Evolutionary conservation across 1,284 basidiomycete species (phyloP).

Genomic region (Austroboletus novae-zelandiae): DNA sequence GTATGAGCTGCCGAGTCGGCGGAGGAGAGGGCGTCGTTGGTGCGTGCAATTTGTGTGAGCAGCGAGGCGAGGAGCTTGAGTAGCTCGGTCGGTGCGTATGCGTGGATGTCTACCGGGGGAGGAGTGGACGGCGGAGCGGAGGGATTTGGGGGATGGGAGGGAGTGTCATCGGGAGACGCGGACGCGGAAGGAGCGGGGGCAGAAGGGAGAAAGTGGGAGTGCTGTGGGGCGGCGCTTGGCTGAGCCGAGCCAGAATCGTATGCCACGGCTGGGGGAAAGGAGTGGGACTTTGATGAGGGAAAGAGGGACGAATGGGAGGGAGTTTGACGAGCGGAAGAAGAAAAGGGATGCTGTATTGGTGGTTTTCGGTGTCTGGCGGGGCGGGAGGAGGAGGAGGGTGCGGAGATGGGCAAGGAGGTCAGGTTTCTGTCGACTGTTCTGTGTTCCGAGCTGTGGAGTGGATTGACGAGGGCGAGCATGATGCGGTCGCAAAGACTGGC

Average conservation of each 20-base stretch:
- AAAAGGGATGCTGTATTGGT: slow-evolving; percentile 3
- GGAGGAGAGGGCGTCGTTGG: slow-evolving; percentile 65
- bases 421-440: slow-evolving; percentile 28
- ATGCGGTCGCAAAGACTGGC: slow-evolving; percentile 11
- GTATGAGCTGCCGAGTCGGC: slow-evolving; percentile 24
- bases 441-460: slow-evolving; percentile 29
- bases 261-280: slow-evolving; percentile 23
- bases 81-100: slow-evolving; percentile 68
- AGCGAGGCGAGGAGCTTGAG: slow-evolving; percentile 87
- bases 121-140: slow-evolving; percentile 1
- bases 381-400: slow-evolving; percentile 20
- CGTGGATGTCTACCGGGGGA: slow-evolving; percentile 54
- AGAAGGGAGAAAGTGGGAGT: slow-evolving; percentile 4
- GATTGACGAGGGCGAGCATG: slow-evolving; percentile 44
- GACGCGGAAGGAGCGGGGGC: neutral
- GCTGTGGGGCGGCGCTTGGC: slow-evolving; percentile 16
- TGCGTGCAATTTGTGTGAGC: slow-evolving; percentile 87
- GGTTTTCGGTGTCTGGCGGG: slow-evolving; percentile 25
- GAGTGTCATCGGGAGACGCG: slow-evolving; percentile 14
- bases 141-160: slow-evolving; percentile 7
- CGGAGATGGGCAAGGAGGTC: slow-evolving; percentile 17
- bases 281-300: slow-evolving; percentile 14
- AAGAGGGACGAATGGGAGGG: slow-evolving; percentile 12
- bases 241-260: slow-evolving; percentile 14
- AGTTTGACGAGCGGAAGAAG: slow-evolving; percentile 16